A percentile compares a stretch with the other conserved stretches of the same genome.
Conservation (phyloP, 2,329 filamentous ascomycete species). For the Talaromyces funiculosus region DNA sequence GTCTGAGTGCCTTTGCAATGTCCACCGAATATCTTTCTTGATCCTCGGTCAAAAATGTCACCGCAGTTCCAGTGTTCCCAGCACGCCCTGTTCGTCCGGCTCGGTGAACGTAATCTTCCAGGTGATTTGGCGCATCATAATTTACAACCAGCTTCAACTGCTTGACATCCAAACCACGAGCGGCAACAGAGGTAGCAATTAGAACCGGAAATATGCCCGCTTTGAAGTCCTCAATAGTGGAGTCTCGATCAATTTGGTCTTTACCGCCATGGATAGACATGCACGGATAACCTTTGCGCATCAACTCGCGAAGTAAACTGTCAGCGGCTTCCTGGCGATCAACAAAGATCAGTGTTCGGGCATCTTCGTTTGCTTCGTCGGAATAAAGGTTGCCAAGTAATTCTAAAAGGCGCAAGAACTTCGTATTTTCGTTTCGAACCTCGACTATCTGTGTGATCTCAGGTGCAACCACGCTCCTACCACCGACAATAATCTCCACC, state of each 20-base stretch:
- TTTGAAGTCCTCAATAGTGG: slow-evolving; percentile 90
- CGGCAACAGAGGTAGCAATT: slow-evolving; percentile 91
- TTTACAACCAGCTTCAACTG: slow-evolving; percentile 94
- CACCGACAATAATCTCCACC: slow-evolving; percentile 87
- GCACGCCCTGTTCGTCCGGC: slow-evolving; percentile 90
- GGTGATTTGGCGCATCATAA: slow-evolving; percentile 86
- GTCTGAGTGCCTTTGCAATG: slow-evolving; percentile 84
- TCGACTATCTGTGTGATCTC: slow-evolving; percentile 90
- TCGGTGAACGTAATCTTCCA: slow-evolving; percentile 95
- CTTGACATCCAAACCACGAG: slow-evolving; percentile 91
- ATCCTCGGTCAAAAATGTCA: slow-evolving; percentile 87
- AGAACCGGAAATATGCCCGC: slow-evolving; percentile 82
- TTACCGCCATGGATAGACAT: slow-evolving; percentile 93
- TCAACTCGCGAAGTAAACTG: slow-evolving; percentile 67
- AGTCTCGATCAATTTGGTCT: slow-evolving; percentile 88
- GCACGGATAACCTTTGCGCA: slow-evolving; percentile 81
- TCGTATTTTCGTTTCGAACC: slow-evolving; percentile 72
- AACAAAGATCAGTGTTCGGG: slow-evolving; percentile 83
- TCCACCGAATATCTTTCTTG: slow-evolving; percentile 88
- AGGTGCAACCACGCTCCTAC: slow-evolving; percentile 62
- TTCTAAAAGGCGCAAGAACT: slow-evolving; percentile 78
- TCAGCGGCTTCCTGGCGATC: slow-evolving; percentile 88
- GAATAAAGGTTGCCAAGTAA: slow-evolving; percentile 78
- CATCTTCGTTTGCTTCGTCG: slow-evolving; percentile 73
- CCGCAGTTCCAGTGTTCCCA: slow-evolving; percentile 87